A percentile compares a stretch with the other conserved stretches of the same genome.
These are phyloP conservation scores for Penicillium decumbens DNA, from an alignment of 2,329 filamentous ascomycete species.

Conservation along the genomic window DNA sequence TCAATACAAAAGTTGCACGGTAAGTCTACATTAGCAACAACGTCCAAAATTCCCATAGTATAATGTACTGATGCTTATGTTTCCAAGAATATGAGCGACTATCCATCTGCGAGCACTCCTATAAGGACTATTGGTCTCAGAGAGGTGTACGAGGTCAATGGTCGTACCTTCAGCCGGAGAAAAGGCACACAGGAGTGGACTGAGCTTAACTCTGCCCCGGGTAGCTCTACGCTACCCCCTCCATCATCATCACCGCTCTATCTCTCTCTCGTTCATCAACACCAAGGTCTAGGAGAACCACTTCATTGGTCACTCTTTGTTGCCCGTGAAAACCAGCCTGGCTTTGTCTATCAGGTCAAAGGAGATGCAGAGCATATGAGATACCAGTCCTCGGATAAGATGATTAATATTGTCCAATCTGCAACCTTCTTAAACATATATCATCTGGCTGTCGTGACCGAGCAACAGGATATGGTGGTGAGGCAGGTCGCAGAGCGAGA, in stretches of 20 bases:
- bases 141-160: conserved; percentile 20
- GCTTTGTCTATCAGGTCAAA: conserved; percentile 24
- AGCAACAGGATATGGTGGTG: conserved; percentile 13
- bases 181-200: conserved; percentile 19
- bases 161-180: conserved; percentile 12
- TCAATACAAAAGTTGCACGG: no score
- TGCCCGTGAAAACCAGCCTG: conserved; percentile 22
- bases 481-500: conserved; percentile 18
- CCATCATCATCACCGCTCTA: conserved; percentile 1
- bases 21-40: no score
- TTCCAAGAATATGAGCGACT: conserved; percentile 1
- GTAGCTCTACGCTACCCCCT: background rate
- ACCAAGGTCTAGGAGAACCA: conserved; percentile 18
- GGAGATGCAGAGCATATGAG: conserved; percentile 26
- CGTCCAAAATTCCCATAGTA: no score
- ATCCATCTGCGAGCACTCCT: background rate
- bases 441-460: conserved; percentile 15
- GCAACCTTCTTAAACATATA: conserved; percentile 15
- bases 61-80: background rate
- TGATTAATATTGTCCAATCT: conserved; percentile 9
- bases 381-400: conserved; percentile 15
- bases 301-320: conserved; percentile 25
- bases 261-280: conserved; percentile 22
- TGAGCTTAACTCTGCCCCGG: conserved; percentile 1
- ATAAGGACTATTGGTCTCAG: conserved; percentile 16